These are phyloP conservation scores for Colletotrichum cereale DNA, from an alignment of 2,329 filamentous ascomycete species.

Conservation along the genomic window DNA sequence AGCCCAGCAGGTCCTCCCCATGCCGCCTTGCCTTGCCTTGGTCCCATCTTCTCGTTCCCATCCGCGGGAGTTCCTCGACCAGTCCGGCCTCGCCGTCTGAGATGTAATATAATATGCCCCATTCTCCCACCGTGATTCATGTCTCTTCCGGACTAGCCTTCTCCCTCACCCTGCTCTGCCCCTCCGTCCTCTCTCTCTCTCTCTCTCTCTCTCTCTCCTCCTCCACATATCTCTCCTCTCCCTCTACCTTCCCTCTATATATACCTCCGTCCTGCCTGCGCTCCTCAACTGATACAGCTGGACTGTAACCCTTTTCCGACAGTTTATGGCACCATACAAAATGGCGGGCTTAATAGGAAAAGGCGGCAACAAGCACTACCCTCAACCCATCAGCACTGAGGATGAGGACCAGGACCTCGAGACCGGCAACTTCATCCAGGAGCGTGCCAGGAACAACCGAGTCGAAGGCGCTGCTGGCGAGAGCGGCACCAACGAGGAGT, in stretches of 20 bases:
- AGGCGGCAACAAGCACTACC: slow-evolving; percentile 41
- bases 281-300: slow-evolving; percentile 38
- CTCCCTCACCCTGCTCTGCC: slow-evolving; percentile 35
- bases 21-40: slow-evolving; percentile 35
- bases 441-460: slow-evolving; percentile 39
- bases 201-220: slow-evolving; percentile 9
- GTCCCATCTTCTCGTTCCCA: slow-evolving; percentile 38
- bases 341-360: slow-evolving; percentile 40
- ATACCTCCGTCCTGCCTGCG: slow-evolving; percentile 31
- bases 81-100: slow-evolving; percentile 39
- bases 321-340: slow-evolving; percentile 38
- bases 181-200: slow-evolving; percentile 19
- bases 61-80: slow-evolving; percentile 34
- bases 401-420: slow-evolving; percentile 40
- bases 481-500: slow-evolving; percentile 36
- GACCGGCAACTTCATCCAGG: slow-evolving; percentile 41
- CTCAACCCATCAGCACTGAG: slow-evolving; percentile 38
- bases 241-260: slow-evolving; percentile 27
- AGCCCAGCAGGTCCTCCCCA: slow-evolving; percentile 1
- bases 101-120: slow-evolving; percentile 41
- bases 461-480: slow-evolving; percentile 37
- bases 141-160: slow-evolving; percentile 11
- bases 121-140: slow-evolving; percentile 37
- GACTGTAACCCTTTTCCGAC: slow-evolving; percentile 38
- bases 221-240: slow-evolving; percentile 20